These are phyloP conservation scores for Phytopythium mirpurense DNA, from an alignment of 352 stramenopile genomes.

Conservation along the genomic window DNA sequence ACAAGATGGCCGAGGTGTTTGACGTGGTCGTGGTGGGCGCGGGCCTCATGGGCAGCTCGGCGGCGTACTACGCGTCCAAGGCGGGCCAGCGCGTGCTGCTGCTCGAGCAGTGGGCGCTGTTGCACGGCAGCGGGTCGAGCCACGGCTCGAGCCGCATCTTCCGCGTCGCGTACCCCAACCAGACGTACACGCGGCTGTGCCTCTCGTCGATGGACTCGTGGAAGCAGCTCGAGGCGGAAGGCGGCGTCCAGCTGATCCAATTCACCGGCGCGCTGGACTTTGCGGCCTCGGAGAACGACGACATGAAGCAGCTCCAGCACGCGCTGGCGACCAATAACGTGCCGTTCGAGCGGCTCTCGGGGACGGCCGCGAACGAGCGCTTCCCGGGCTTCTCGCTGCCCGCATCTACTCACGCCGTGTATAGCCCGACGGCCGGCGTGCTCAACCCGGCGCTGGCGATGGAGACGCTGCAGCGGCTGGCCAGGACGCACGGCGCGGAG, in stretches of 20 bases:
- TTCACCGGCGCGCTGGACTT: constrained; percentile 66
- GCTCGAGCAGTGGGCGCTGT: constrained; percentile 66
- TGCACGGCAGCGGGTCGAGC: constrained; percentile 63
- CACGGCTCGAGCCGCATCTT: constrained; percentile 79
- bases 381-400: constrained; percentile 52
- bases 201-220: constrained; percentile 54
- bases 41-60: constrained; percentile 62
- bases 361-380: constrained; percentile 31
- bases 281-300: constrained; percentile 19
- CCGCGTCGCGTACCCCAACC: constrained; percentile 72
- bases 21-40: constrained; percentile 56
- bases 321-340: constrained; percentile 25
- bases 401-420: constrained; percentile 35
- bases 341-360: constrained; percentile 38
- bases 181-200: constrained; percentile 66
- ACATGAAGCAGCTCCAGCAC: constrained; percentile 23
- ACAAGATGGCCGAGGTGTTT: too few relatives aligned
- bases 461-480: constrained; percentile 41
- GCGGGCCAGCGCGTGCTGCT: constrained; percentile 46
- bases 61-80: constrained; percentile 47
- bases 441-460: constrained; percentile 53
- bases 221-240: constrained; percentile 37
- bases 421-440: constrained; percentile 36
- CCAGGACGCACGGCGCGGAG: constrained; percentile 23
- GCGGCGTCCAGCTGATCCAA: constrained; percentile 33